A percentile compares a stretch with the other conserved stretches of the same genome.
phyloP scores from a whole-genome alignment of 2,329 filamentous ascomycete genomes.

The Fusarium sp. region DNA sequence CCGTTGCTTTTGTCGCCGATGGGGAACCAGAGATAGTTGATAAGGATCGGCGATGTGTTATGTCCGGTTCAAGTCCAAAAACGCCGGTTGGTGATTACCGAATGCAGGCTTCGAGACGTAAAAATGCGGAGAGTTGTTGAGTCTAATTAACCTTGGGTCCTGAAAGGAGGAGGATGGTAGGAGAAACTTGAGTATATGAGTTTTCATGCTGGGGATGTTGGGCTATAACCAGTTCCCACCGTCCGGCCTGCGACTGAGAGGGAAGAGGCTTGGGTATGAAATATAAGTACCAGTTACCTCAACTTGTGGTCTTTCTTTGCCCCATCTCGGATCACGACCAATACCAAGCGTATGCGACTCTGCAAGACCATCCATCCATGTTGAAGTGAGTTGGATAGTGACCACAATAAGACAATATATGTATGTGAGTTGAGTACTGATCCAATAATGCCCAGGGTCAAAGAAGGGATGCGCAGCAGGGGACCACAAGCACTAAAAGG shows the following conservation, averaged over 20 bases:
- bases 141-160: not conserved
- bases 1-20: conserved; percentile 15
- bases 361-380: conserved; percentile 6
- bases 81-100: conserved; percentile 5
- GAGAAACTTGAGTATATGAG: conserved; percentile 1
- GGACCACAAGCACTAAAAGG: not conserved
- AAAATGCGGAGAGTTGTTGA: not conserved
- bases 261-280: conserved; percentile 16
- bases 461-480: not conserved
- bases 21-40: not conserved
- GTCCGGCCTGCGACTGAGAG: conserved; percentile 3
- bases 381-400: not conserved
- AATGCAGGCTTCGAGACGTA: conserved; percentile 3
- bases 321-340: conserved; percentile 15
- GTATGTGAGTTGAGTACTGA: not conserved
- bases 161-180: not conserved
- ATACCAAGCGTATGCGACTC: conserved; percentile 1
- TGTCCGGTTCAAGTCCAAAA: not conserved
- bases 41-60: conserved; percentile 5
- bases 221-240: conserved; percentile 19
- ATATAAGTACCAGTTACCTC: not conserved
- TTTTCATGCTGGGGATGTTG: conserved; percentile 13
- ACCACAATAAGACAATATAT: not conserved
- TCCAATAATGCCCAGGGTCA: not conserved
- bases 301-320: not conserved